Base-by-base conservation (phyloP, 805 yeast species). In the Suhomyces tanzawaensis region DNA sequence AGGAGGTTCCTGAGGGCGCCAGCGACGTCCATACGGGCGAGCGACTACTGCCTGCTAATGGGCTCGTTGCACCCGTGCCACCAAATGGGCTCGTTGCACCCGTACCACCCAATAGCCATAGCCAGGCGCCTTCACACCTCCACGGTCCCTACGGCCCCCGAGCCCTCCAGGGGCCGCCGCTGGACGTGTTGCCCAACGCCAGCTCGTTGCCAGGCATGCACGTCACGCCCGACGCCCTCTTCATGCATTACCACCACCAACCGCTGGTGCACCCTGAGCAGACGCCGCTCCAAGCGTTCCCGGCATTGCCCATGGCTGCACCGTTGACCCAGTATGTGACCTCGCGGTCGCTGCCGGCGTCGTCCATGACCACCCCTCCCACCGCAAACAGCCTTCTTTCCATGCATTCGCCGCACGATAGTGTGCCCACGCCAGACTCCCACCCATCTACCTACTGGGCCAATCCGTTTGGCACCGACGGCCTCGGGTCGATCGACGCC, bases 1-100 rank as follows among this genome's bases (percentile, higher is more conserved):
- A 19, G 15, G 21, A 18, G 25, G 24, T 30, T n/a, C 26, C 25
- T 4, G 45, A 37, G n/a, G 31, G 29, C 15, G 34, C 17, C 2
- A 28, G 28, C 2, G 15, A 13, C 11, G 19, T 18, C 22, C 13
- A 18, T 3, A 19, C 7, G 14, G 14, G n/a, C 13, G 7, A 8
- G 7, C n/a, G n/a, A n/a, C n/a, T n/a, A n/a, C n/a, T n/a, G n/a
- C 14, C 12, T 13, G n/a, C 7, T 9, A 13, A 8, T 7, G 7
- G 13, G n/a, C 12, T 5, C 5, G n/a, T 7, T 5, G 13, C n/a
- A 5, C 14, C 12, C 6, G 13, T 7, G 6, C 27, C 7, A 13
- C 27, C 27, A 9, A n/a, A 9, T 24, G 23, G 23, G 23, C 23
- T 21, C 23, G 23, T 9, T 21, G n/a, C n/a, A n/a, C 12, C 27